Evolutionary conservation across 225 moss, liverwort and hornwort species (phyloP).

Genomic region (Ulota crispa): DNA sequence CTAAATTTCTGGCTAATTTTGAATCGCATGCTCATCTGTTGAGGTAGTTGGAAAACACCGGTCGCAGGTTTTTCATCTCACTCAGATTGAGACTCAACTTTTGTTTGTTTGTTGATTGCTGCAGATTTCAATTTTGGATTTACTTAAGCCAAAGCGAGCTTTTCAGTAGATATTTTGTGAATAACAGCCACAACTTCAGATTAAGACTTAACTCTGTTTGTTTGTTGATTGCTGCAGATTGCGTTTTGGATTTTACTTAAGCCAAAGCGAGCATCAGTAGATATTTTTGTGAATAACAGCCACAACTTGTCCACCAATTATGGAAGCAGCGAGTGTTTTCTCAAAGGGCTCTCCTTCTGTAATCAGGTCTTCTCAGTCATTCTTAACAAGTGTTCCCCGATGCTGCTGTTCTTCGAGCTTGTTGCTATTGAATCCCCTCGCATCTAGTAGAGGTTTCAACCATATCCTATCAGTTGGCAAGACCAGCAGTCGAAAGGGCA

Average conservation of each 20-base stretch:
- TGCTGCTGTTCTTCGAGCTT: constrained; percentile 22
- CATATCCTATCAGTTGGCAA: neutral
- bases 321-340: constrained; percentile 40
- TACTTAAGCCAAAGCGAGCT: too few species aligned
- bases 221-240: constrained; percentile 14
- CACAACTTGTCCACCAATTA: constrained; percentile 11
- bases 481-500: neutral
- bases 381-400: neutral
- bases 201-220: too few species aligned
- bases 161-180: too few species aligned
- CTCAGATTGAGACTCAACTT: too few species aligned
- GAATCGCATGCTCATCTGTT: too few species aligned
- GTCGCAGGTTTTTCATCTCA: neutral
- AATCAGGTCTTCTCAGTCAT: neutral
- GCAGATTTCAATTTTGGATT: too few species aligned
- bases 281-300: neutral
- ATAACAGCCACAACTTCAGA: neutral
- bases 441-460: constrained; percentile 3
- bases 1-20: too few species aligned
- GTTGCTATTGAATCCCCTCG: neutral
- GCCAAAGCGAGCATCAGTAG: neutral
- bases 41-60: too few species aligned
- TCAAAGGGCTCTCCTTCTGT: constrained; percentile 28
- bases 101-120: too few species aligned
- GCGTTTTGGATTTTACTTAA: neutral